A percentile compares a stretch with the other conserved stretches of the same genome.
Conservation (phyloP, 306 rosid species). For the Geum urbanum region DNA sequence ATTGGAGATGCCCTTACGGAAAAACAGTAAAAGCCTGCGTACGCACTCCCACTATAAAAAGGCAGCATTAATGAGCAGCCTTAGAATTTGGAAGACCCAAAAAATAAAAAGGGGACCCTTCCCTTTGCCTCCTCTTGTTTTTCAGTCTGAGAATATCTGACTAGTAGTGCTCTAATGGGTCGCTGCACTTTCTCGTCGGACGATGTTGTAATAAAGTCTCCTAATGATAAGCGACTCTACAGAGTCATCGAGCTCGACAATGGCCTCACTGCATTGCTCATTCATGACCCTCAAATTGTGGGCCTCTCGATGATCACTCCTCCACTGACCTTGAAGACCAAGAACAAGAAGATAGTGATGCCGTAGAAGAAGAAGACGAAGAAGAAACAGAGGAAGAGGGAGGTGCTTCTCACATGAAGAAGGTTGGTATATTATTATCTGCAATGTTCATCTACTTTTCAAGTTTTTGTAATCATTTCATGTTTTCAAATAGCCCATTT, state of each 20-base stretch:
- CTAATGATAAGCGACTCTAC: neutral
- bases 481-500: no score
- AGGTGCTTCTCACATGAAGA: slow-evolving; percentile 61
- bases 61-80: no score
- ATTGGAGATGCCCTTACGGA: no score
- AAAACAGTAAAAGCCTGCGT: no score
- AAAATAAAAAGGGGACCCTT: no score
- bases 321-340: slow-evolving; percentile 18
- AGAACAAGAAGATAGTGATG: slow-evolving; percentile 16
- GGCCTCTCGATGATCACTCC: neutral
- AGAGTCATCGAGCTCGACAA: neutral
- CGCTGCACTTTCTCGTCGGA: neutral
- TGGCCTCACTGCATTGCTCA: slow-evolving; percentile 4
- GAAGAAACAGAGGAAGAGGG: slow-evolving; percentile 33
- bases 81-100: no score
- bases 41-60: no score
- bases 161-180: neutral
- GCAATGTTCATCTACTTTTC: neutral
- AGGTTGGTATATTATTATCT: slow-evolving; percentile 37
- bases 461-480: neutral
- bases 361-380: slow-evolving; percentile 23
- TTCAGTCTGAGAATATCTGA: neutral
- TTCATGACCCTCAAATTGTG: neutral
- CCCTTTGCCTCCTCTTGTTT: neutral
- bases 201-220: neutral